A percentile compares a stretch with the other conserved stretches of the same genome.
These are phyloP conservation scores for Chrysopogon serrulatus DNA, from an alignment of 176 grass and related monocot genomes.

Conservation along the genomic window DNA sequence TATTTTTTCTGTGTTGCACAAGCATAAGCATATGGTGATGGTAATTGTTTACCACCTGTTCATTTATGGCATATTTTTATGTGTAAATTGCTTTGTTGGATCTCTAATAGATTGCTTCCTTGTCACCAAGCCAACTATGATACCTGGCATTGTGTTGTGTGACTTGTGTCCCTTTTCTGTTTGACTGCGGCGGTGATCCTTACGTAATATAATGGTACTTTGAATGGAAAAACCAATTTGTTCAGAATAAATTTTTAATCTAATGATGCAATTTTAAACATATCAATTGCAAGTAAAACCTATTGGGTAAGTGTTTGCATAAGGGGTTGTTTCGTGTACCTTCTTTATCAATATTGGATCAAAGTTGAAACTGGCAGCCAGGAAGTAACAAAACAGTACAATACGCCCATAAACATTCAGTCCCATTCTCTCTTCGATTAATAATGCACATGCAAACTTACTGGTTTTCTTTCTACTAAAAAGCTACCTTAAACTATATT, in stretches of 20 bases:
- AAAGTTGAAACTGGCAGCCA: background rate
- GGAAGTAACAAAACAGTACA: background rate
- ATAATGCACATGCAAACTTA: background rate
- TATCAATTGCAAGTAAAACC: background rate
- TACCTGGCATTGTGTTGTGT: background rate
- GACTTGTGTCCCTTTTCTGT: constrained; percentile 1
- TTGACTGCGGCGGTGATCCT: background rate
- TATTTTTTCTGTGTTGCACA: background rate
- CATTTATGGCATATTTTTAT: constrained; percentile 2
- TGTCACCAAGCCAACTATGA: background rate
- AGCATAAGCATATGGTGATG: background rate
- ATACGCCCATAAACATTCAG: background rate
- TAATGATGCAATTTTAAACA: background rate
- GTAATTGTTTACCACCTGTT: background rate
- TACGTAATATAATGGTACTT: background rate
- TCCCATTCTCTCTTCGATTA: background rate
- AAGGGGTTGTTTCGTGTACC: background rate
- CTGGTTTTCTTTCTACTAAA: background rate
- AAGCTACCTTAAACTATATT: background rate
- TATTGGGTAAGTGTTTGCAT: background rate
- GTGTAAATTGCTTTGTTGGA: background rate
- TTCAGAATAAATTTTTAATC: background rate
- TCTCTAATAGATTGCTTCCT: constrained; percentile 17
- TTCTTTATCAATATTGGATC: background rate
- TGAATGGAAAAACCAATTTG: background rate